phyloP scores from a whole-genome alignment of 2,329 filamentous ascomycete species.

The Scortechinia acanthostroma region DNA sequence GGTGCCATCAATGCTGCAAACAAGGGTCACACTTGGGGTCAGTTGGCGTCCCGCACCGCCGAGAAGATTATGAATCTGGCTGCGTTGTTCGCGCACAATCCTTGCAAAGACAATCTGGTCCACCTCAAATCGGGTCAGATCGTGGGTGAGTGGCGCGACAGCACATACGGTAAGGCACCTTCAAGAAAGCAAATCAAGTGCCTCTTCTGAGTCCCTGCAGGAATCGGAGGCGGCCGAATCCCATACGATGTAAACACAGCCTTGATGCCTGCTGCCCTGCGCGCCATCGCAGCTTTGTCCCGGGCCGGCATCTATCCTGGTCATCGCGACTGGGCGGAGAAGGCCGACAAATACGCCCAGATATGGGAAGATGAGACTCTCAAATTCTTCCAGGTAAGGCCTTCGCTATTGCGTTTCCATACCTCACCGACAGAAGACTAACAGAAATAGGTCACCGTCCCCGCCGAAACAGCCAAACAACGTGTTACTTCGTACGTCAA shows the following conservation, averaged over 20 bases:
- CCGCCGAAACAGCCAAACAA: conserved; percentile 28
- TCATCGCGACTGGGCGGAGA: conserved; percentile 32
- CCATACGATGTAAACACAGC: conserved; percentile 61
- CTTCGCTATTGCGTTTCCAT: too few relatives aligned
- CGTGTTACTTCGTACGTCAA: conserved; percentile 39
- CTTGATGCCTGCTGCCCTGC: conserved; percentile 51
- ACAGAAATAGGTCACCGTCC: conserved; percentile 34
- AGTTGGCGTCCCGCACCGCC: conserved; percentile 41
- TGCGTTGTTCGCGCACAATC: conserved; percentile 41
- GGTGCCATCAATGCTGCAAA: conserved; percentile 42
- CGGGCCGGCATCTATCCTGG: too few relatives aligned
- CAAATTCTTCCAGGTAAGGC: conserved; percentile 46
- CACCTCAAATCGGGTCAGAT: conserved; percentile 42
- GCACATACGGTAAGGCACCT: conserved; percentile 34
- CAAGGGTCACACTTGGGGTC: conserved; percentile 38
- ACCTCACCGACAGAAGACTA: too few relatives aligned
- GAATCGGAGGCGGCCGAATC: conserved; percentile 50
- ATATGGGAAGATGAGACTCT: conserved; percentile 57
- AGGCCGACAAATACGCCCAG: conserved; percentile 40
- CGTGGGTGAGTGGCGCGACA: conserved; percentile 60
- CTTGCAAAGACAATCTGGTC: conserved; percentile 44
- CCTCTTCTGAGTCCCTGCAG: conserved; percentile 7
- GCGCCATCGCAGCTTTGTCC: conserved; percentile 45
- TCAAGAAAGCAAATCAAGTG: not conserved
- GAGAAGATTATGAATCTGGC: conserved; percentile 50